phyloP scores from a whole-genome alignment of 805 yeast species.

The Kuraishia borneana region DNA sequence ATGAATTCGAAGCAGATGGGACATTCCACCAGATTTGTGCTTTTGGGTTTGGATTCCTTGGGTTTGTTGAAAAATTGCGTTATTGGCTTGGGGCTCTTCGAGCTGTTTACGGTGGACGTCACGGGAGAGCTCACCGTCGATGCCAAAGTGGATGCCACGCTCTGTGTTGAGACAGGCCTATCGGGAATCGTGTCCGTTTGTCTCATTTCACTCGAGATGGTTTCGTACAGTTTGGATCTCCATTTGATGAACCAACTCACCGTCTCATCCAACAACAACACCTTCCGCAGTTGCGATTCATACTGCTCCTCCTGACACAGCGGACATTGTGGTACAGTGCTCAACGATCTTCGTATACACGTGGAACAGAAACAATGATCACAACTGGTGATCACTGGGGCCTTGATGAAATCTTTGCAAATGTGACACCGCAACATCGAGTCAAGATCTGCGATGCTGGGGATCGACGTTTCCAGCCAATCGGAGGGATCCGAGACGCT shows the following conservation, averaged over 20 bases:
- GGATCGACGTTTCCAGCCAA: constrained; percentile 45
- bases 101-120: background rate
- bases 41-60: constrained; percentile 5
- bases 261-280: constrained; percentile 61
- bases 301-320: constrained; percentile 61
- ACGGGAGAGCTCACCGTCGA: background rate
- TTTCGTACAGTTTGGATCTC: constrained; percentile 26
- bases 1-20: constrained; percentile 54
- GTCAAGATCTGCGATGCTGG: constrained; percentile 52
- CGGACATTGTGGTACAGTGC: constrained; percentile 60
- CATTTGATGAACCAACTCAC: constrained; percentile 37
- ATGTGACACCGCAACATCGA: constrained; percentile 71
- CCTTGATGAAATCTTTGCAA: constrained; percentile 70
- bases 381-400: constrained; percentile 79
- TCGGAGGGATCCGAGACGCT: constrained; percentile 60
- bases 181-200: background rate
- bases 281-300: constrained; percentile 60
- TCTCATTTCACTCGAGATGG: constrained; percentile 11
- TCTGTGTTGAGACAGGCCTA: background rate
- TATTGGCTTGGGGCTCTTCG: background rate
- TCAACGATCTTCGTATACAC: constrained; percentile 66
- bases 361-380: constrained; percentile 84
- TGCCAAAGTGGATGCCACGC: background rate
- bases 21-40: constrained; percentile 36
- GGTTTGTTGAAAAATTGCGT: constrained; percentile 3